These are phyloP conservation scores for Tolypocladium album DNA, from an alignment of 2,329 filamentous ascomycete genomes.

Conservation along the genomic window DNA sequence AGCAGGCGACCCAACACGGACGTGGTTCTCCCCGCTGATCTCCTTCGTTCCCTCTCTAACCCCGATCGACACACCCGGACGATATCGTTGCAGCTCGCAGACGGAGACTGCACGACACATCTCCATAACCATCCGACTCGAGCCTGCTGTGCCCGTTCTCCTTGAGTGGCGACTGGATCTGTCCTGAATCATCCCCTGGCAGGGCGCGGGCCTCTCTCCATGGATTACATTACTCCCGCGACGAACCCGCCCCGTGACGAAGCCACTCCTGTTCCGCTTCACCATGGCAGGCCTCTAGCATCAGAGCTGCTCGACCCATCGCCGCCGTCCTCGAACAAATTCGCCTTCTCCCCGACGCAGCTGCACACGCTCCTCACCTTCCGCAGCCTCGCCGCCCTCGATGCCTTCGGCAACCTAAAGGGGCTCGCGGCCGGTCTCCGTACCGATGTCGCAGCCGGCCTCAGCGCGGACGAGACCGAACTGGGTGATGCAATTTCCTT, in stretches of 20 bases:
- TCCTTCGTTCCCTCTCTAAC: background rate
- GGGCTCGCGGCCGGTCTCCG: constrained; percentile 42
- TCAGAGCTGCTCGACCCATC: constrained; percentile 15
- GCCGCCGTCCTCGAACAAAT: constrained; percentile 27
- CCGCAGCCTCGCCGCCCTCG: constrained; percentile 35
- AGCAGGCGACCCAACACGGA: background rate
- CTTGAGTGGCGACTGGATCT: background rate
- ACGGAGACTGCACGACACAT: background rate
- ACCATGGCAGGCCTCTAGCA: constrained; percentile 4
- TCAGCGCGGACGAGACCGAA: constrained; percentile 37
- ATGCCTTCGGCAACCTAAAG: constrained; percentile 39
- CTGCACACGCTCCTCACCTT: constrained; percentile 42
- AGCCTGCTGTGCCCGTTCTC: background rate
- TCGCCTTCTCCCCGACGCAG: constrained; percentile 43
- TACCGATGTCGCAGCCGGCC: constrained; percentile 33
- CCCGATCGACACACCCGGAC: background rate
- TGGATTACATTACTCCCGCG: constrained; percentile 3
- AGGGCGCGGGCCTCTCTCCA: background rate
- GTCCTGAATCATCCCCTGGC: background rate
- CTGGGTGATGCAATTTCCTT: constrained; percentile 35
- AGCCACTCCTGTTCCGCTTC: constrained; percentile 1
- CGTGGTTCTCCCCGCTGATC: background rate
- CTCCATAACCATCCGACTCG: background rate
- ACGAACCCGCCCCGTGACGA: constrained; percentile 1
- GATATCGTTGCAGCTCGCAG: background rate